Conservation (phyloP, 31 red algal species). For the Odonthalia washingtoniensis region DNA sequence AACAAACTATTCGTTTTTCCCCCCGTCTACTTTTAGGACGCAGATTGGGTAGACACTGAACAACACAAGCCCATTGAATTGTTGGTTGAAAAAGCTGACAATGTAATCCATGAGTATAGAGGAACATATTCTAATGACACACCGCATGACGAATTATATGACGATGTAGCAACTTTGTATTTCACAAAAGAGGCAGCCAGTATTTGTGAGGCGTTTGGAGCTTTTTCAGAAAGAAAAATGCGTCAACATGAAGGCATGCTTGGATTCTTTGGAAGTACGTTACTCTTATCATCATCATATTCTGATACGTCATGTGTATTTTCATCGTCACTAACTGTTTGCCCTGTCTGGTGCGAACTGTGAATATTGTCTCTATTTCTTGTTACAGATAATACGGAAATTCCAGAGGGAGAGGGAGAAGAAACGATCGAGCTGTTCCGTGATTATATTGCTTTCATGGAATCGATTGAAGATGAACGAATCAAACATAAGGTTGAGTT, state of each 20-base stretch:
- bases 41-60: constrained; percentile 67
- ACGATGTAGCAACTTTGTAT: constrained; percentile 35
- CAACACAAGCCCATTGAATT: constrained; percentile 1
- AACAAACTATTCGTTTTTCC: too few species aligned
- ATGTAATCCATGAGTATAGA: constrained; percentile 40
- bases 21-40: too few species aligned
- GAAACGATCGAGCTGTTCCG: constrained; percentile 26
- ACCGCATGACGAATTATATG: constrained; percentile 31
- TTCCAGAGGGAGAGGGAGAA: constrained; percentile 44
- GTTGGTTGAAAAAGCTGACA: constrained; percentile 41
- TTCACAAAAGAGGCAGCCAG: constrained; percentile 52
- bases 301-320: too few species aligned
- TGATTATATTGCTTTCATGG: constrained; percentile 56
- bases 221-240: constrained; percentile 42
- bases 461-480: constrained; percentile 5
- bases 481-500: constrained; percentile 40
- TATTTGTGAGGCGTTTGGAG: constrained; percentile 35
- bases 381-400: constrained; percentile 46
- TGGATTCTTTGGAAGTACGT: constrained; percentile 62
- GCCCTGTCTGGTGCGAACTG: background rate
- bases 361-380: background rate
- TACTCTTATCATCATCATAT: background rate
- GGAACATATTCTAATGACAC: background rate
- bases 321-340: background rate
- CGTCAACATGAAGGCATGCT: constrained; percentile 60